A percentile compares a stretch with the other conserved stretches of the same genome.
Conservation (phyloP, 2,329 filamentous ascomycete species). For the Pestalotiopsis sp. region DNA sequence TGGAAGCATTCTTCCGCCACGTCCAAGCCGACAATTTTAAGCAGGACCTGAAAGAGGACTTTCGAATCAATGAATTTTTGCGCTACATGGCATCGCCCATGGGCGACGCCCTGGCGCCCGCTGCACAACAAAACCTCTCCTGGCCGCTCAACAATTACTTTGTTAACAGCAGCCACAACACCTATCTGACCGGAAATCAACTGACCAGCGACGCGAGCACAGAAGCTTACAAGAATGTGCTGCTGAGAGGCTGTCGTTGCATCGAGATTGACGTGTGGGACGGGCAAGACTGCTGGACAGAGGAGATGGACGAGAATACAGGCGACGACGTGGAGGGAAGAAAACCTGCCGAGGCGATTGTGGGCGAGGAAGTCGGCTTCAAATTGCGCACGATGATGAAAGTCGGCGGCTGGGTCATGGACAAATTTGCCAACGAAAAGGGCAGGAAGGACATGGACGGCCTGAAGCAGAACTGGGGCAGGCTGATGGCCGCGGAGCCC, state of each 20-base stretch:
- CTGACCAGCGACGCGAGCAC: conserved; percentile 85
- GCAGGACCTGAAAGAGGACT: conserved; percentile 21
- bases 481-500: conserved; percentile 59
- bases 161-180: conserved; percentile 94
- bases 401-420: conserved; percentile 43
- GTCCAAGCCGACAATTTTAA: conserved; percentile 42
- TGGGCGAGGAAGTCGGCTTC: conserved; percentile 62
- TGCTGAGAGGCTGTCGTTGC: conserved; percentile 84
- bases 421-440: conserved; percentile 23
- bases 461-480: conserved; percentile 6
- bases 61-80: conserved; percentile 52
- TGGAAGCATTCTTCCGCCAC: conserved; percentile 46
- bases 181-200: conserved; percentile 87
- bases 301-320: conserved; percentile 65
- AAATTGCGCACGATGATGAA: conserved; percentile 67
- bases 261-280: conserved; percentile 97
- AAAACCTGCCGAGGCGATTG: conserved; percentile 48
- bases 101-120: conserved; percentile 43
- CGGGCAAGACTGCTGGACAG: conserved; percentile 73
- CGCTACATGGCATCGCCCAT: conserved; percentile 57
- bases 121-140: conserved; percentile 56
- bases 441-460: neutral
- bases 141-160: conserved; percentile 88
- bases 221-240: conserved; percentile 81
- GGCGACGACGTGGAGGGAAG: conserved; percentile 35